Evolutionary conservation across 2,329 filamentous ascomycete species (phyloP).

Genomic region (Cladosporium austrohemisphaericum): DNA sequence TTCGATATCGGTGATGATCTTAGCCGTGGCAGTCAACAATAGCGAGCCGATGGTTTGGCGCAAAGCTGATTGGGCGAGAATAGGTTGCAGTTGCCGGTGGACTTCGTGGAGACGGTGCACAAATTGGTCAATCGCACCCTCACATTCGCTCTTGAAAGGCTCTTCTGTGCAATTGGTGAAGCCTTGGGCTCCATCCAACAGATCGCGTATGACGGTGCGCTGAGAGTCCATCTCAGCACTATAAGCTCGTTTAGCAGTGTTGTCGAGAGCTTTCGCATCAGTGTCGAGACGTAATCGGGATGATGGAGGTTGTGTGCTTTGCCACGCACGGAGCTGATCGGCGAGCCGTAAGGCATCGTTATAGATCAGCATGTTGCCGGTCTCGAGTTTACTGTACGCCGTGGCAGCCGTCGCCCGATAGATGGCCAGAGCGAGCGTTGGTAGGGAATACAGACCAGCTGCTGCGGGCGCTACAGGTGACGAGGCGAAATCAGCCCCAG

Average conservation of each 20-base stretch:
- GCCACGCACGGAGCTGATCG: conserved; percentile 49
- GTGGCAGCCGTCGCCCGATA: conserved; percentile 73
- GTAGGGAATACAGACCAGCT: conserved; percentile 66
- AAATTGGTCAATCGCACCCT: conserved; percentile 56
- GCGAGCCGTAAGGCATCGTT: conserved; percentile 60
- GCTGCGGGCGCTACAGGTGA: conserved; percentile 64
- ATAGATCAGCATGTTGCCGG: conserved; percentile 62
- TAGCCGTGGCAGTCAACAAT: conserved; percentile 54
- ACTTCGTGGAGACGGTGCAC: conserved; percentile 56
- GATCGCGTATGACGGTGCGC: conserved; percentile 58
- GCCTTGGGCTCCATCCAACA: conserved; percentile 61
- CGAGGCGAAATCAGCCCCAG: conserved; percentile 43
- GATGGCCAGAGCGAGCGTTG: conserved; percentile 70
- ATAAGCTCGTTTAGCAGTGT: conserved; percentile 59
- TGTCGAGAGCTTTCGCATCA: conserved; percentile 55
- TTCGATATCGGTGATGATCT: conserved; percentile 59
- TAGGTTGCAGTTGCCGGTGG: conserved; percentile 53
- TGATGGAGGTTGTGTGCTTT: conserved; percentile 42
- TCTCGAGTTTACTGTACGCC: conserved; percentile 62
- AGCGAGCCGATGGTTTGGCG: conserved; percentile 61
- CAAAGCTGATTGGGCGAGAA: conserved; percentile 57
- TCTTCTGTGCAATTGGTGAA: conserved; percentile 57
- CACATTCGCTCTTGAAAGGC: conserved; percentile 58
- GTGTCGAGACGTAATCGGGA: conserved; percentile 46
- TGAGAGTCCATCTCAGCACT: conserved; percentile 63